Conservation (phyloP, 1,284 basidiomycete genomes). For the Rhizoctonia solani region DNA sequence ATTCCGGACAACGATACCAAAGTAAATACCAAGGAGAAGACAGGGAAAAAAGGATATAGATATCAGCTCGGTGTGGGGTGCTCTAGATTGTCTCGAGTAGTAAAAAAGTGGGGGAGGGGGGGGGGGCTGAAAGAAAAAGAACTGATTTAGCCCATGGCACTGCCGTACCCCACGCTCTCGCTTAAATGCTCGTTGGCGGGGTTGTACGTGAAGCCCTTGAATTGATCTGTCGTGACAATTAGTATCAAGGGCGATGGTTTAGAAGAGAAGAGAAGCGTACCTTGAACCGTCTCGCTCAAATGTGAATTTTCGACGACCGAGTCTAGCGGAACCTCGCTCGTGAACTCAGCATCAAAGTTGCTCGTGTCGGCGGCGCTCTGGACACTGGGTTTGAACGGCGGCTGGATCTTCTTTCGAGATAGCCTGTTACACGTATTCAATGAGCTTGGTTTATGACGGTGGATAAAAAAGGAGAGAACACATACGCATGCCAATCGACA, state of each 20-base stretch:
- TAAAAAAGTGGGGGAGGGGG: no score
- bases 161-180: constrained; percentile 36
- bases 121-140: no score
- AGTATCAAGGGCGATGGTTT: constrained; percentile 39
- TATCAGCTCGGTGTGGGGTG: no score
- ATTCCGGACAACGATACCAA: no score
- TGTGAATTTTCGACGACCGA: constrained; percentile 92
- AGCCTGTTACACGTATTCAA: constrained; percentile 53
- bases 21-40: no score
- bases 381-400: constrained; percentile 97
- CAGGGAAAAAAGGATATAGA: no score
- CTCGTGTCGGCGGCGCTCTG: constrained; percentile 71
- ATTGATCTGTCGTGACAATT: constrained; percentile 63
- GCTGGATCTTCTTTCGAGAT: constrained; percentile 93
- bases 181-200: constrained; percentile 73
- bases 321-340: constrained; percentile 89
- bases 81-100: no score
- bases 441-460: not conserved
- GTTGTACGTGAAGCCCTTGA: constrained; percentile 77
- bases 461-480: constrained; percentile 5
- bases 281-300: constrained; percentile 87
- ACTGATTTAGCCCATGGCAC: constrained; percentile 34
- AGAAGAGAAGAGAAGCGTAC: not conserved
- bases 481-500: constrained; percentile 84
- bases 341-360: constrained; percentile 96